These are phyloP conservation scores for Sicyos edulis DNA, from an alignment of 306 rosid genomes.

Conservation along the genomic window DNA sequence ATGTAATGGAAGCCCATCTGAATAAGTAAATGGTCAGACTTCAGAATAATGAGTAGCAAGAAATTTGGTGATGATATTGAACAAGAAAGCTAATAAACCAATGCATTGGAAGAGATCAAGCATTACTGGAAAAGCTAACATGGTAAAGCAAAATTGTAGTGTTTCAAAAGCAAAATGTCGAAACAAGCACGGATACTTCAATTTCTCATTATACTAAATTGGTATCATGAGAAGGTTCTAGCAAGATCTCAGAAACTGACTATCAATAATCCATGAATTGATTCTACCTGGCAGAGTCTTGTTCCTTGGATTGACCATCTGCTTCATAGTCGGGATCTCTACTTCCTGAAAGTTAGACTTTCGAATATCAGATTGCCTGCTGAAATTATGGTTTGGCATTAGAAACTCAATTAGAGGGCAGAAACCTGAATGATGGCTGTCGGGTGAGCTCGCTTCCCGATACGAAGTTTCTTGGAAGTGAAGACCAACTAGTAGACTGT, in stretches of 20 bases:
- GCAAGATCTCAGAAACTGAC: neutral
- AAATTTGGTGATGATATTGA: conserved; percentile 7
- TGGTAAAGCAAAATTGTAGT: neutral
- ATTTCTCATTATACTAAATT: neutral
- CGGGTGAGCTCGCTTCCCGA: conserved; percentile 30
- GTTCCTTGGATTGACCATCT: conserved; percentile 24
- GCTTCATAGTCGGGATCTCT: conserved; percentile 1
- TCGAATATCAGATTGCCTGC: conserved; percentile 1
- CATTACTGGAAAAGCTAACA: neutral
- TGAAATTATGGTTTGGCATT: conserved; percentile 9
- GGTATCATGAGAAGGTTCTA: neutral
- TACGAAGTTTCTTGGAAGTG: conserved; percentile 59
- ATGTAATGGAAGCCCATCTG: conserved; percentile 51
- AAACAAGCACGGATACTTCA: neutral
- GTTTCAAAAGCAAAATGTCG: neutral
- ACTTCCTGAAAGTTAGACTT: conserved; percentile 29
- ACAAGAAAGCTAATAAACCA: neutral
- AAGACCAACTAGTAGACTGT: conserved; percentile 88
- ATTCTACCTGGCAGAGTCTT: conserved; percentile 54
- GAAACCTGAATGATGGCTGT: conserved; percentile 32
- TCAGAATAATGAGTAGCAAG: too few species aligned
- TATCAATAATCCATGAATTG: conserved; percentile 19
- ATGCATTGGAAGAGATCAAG: neutral
- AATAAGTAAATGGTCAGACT: neutral
- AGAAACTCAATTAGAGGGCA: conserved; percentile 25